Percentiles rank a stretch among this genome's conserved stretches.
phyloP scores from a whole-genome alignment of 805 yeast species.

The Nakazawaea holstii region DNA sequence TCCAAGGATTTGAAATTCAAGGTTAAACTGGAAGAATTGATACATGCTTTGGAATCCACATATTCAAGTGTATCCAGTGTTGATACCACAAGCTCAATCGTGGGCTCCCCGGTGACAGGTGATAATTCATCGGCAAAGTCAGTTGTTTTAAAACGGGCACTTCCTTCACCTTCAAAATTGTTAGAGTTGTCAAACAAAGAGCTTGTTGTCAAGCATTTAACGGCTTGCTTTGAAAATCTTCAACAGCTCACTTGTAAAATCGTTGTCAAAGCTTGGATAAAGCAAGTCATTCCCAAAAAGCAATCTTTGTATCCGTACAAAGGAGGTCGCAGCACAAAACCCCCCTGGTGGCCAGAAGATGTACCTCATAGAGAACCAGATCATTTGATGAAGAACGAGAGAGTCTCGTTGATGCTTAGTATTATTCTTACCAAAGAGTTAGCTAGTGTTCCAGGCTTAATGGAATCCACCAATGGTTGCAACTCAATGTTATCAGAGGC shows the following conservation, averaged over 20 bases:
- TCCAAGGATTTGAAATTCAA: background rate
- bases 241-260: conserved; percentile 55
- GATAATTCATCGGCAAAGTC: background rate
- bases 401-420: conserved; percentile 43
- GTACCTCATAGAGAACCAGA: conserved; percentile 70
- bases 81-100: no score
- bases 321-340: conserved; percentile 40
- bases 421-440: conserved; percentile 23
- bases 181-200: background rate
- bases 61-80: no score
- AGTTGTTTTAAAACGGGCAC: background rate
- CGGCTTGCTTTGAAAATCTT: conserved; percentile 29
- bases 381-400: conserved; percentile 55
- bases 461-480: background rate
- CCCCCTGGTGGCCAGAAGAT: conserved; percentile 66
- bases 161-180: background rate
- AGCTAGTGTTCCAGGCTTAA: background rate
- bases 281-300: conserved; percentile 57
- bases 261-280: conserved; percentile 66
- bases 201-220: conserved; percentile 19
- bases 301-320: conserved; percentile 63
- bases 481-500: background rate
- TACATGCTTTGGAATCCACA: background rate
- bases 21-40: background rate
- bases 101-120: background rate